Conservation (phyloP, 768 basidiomycete genomes). For the Suillus tomentosus region DNA sequence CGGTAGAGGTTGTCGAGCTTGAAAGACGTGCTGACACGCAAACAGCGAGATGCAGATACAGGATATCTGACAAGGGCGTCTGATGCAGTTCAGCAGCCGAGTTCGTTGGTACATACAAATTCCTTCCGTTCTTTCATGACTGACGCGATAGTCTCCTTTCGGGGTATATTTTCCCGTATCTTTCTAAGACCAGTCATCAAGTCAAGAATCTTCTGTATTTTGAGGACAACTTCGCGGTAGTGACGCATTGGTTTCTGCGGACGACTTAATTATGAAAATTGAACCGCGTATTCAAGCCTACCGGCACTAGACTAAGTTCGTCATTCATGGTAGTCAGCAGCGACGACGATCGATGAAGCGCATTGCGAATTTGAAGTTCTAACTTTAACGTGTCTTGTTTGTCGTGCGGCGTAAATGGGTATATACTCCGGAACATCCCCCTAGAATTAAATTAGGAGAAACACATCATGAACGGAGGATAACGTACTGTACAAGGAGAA, state of each 20-base stretch:
- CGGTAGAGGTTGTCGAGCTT: slow-evolving; percentile 46
- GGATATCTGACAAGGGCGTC: slow-evolving; percentile 34
- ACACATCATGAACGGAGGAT: slow-evolving; percentile 1
- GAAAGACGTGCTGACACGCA: slow-evolving; percentile 50
- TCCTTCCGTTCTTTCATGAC: slow-evolving; percentile 45
- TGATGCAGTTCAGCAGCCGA: slow-evolving; percentile 1
- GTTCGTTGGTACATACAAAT: slow-evolving; percentile 31
- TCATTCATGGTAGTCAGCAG: slow-evolving; percentile 46
- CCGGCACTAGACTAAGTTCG: slow-evolving; percentile 50
- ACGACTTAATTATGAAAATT: not conserved
- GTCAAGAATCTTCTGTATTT: slow-evolving; percentile 45
- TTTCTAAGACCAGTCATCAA: slow-evolving; percentile 48
- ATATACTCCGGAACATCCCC: slow-evolving; percentile 36
- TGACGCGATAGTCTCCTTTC: slow-evolving; percentile 42
- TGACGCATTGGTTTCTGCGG: slow-evolving; percentile 48
- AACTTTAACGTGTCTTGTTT: slow-evolving; percentile 40
- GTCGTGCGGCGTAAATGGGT: slow-evolving; percentile 28
- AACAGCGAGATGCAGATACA: slow-evolving; percentile 50
- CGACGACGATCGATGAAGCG: slow-evolving; percentile 39
- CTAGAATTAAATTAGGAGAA: slow-evolving; percentile 24
- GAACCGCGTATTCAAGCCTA: slow-evolving; percentile 25
- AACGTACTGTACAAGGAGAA: slow-evolving; percentile 43
- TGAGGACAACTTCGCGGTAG: slow-evolving; percentile 39
- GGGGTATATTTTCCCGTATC: slow-evolving; percentile 48
- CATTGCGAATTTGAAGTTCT: slow-evolving; percentile 44